These are phyloP conservation scores for Kwoniella botswanensis DNA, from an alignment of 768 basidiomycete genomes.

Conservation along the genomic window DNA sequence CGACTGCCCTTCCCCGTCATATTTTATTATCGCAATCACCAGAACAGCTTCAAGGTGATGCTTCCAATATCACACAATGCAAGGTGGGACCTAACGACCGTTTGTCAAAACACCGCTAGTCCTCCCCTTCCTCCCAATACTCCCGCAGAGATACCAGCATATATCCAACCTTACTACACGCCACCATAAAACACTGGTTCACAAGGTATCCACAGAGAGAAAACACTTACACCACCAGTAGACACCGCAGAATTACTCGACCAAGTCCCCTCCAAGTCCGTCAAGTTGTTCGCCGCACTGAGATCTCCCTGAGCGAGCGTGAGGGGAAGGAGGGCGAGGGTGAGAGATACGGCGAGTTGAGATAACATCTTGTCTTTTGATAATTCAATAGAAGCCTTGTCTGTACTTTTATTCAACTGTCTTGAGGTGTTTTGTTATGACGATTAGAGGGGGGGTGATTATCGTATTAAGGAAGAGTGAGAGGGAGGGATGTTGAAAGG, in stretches of 20 bases:
- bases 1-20: too few species aligned
- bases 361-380: slow-evolving; percentile 18
- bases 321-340: slow-evolving; percentile 17
- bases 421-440: not conserved
- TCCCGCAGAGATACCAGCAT: too few species aligned
- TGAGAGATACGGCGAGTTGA: slow-evolving; percentile 2
- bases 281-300: slow-evolving; percentile 65
- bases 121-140: too few species aligned
- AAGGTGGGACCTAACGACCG: too few species aligned
- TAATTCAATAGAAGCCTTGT: not conserved
- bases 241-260: slow-evolving; percentile 72
- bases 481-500: slow-evolving; percentile 21
- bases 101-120: too few species aligned
- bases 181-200: too few species aligned
- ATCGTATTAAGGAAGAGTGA: not conserved
- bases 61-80: too few species aligned
- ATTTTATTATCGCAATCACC: too few species aligned
- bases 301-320: slow-evolving; percentile 46
- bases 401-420: not conserved
- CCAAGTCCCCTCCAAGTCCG: slow-evolving; percentile 81
- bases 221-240: slow-evolving; percentile 77
- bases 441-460: not conserved
- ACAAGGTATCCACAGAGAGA: not conserved
- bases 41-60: too few species aligned
- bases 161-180: too few species aligned